These are phyloP conservation scores for Tephrocybe sp. DNA, from an alignment of 768 basidiomycete genomes.

Conservation along the genomic window DNA sequence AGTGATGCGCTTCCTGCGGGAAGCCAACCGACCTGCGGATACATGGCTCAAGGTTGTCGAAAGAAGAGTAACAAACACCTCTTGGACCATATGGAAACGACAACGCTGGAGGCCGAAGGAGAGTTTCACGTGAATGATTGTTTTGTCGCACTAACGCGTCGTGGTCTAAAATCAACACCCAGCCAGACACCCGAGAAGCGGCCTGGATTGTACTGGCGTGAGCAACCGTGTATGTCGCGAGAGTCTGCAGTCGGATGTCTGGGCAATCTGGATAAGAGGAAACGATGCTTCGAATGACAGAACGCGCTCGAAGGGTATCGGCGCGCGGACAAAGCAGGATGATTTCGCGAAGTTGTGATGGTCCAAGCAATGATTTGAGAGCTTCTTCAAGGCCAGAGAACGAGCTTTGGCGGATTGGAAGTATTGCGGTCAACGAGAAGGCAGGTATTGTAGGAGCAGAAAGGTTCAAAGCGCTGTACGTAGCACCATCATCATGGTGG, in stretches of 20 bases:
- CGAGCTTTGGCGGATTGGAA: conserved; percentile 44
- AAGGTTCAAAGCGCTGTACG: conserved; percentile 4
- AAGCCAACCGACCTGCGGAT: conserved; percentile 25
- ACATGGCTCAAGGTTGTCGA: conserved; percentile 26
- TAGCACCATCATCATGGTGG: conserved; percentile 9
- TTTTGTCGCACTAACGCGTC: conserved; percentile 37
- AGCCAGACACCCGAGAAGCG: conserved; percentile 39
- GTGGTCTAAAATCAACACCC: conserved; percentile 54
- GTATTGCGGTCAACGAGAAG: conserved; percentile 44
- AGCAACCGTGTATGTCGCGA: conserved; percentile 21
- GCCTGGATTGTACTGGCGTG: conserved; percentile 32
- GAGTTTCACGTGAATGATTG: conserved; percentile 29
- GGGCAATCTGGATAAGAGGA: conserved; percentile 33
- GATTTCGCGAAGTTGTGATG: conserved; percentile 42
- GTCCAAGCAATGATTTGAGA: conserved; percentile 39
- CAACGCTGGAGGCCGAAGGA: conserved; percentile 41
- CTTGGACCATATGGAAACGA: conserved; percentile 43
- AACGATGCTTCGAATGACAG: conserved; percentile 32
- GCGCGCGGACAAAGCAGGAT: conserved; percentile 45
- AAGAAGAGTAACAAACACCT: conserved; percentile 25
- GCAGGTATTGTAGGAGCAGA: conserved; percentile 14
- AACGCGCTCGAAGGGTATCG: conserved; percentile 33
- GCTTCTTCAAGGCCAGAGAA: conserved; percentile 30
- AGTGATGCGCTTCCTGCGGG: conserved; percentile 43
- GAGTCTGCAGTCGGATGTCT: conserved; percentile 41